Evolutionary conservation across 2,329 filamentous ascomycete species (phyloP).

Genomic region (Venturia carpophila): DNA sequence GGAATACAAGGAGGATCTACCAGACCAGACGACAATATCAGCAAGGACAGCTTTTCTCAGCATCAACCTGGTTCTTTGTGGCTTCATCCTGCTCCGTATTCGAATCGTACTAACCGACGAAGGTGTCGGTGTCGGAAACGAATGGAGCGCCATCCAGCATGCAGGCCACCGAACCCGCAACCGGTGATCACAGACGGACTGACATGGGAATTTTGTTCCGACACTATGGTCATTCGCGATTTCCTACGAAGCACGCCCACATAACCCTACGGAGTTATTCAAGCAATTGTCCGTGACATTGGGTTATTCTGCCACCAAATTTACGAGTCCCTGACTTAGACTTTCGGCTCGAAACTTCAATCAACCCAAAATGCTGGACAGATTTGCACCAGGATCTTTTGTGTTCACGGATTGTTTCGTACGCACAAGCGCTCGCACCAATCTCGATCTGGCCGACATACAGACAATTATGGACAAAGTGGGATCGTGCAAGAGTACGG

Average conservation of each 20-base stretch:
- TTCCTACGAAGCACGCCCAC: background rate
- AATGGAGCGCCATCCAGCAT: background rate
- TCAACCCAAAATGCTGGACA: background rate
- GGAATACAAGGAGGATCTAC: background rate
- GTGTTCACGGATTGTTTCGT: background rate
- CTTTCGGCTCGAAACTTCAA: background rate
- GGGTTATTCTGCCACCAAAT: background rate
- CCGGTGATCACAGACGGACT: background rate
- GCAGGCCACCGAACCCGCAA: background rate
- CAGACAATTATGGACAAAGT: background rate
- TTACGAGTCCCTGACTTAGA: background rate
- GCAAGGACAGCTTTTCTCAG: background rate
- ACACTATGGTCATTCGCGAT: background rate
- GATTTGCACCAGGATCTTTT: background rate
- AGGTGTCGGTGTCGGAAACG: conserved; percentile 6
- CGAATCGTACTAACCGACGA: background rate
- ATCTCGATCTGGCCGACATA: background rate
- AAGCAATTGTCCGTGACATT: background rate
- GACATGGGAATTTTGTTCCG: conserved; percentile 9
- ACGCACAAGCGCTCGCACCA: background rate
- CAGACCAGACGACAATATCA: background rate
- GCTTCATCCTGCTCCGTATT: conserved; percentile 8
- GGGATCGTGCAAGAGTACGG: background rate
- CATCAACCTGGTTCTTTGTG: conserved; percentile 10
- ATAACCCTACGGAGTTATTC: background rate